Evolutionary conservation across 345 rosid species (phyloP).

Genomic region (Chamaenerion angustifolium): DNA sequence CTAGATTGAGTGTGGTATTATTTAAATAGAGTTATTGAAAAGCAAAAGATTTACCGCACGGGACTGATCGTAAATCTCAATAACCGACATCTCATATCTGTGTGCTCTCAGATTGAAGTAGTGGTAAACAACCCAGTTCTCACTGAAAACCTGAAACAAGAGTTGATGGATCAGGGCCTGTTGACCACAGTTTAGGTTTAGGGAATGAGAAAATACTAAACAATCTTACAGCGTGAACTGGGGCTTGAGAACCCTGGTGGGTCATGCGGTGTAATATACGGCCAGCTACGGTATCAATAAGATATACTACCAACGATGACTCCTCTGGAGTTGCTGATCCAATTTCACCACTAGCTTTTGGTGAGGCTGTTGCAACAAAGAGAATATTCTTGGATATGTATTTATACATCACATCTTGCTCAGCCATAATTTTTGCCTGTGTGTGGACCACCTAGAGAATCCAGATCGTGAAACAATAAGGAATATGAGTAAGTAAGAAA

Average conservation of each 20-base stretch:
- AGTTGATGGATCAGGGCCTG: constrained; percentile 11
- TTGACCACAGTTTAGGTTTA: neutral
- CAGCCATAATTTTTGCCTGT: constrained; percentile 82
- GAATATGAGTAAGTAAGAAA: too few relatives aligned
- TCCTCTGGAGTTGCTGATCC: constrained; percentile 91
- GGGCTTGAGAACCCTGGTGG: constrained; percentile 94
- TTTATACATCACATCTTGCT: constrained; percentile 86
- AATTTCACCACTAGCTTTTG: constrained; percentile 73
- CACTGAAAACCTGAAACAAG: constrained; percentile 73
- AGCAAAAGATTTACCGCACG: constrained; percentile 57
- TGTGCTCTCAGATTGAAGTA: constrained; percentile 95
- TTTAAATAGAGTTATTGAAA: neutral
- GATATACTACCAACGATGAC: constrained; percentile 69
- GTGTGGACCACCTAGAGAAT: constrained; percentile 74
- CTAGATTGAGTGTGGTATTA: neutral
- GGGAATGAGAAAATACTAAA: constrained; percentile 6
- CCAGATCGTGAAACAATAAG: neutral
- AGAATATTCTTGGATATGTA: constrained; percentile 76
- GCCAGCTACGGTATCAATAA: constrained; percentile 84
- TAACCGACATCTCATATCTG: constrained; percentile 90
- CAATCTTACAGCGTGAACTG: constrained; percentile 75
- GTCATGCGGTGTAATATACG: constrained; percentile 82
- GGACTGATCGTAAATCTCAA: constrained; percentile 91
- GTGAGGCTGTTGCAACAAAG: constrained; percentile 82
- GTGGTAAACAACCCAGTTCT: constrained; percentile 98